Evolutionary conservation across 225 moss, liverwort and hornwort species (phyloP).

Genomic region (Neckera pumila): DNA sequence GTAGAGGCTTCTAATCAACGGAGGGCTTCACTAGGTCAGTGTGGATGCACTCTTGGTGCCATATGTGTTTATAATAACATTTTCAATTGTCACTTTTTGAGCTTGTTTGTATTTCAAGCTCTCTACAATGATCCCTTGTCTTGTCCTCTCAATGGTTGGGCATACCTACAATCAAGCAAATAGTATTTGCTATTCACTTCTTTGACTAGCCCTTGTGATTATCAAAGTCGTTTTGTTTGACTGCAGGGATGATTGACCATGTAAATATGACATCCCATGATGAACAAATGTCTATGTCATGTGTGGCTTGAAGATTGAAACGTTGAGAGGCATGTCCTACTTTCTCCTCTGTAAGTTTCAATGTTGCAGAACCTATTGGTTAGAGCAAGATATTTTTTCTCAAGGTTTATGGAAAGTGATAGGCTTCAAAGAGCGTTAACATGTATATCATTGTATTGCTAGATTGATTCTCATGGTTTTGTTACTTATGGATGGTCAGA

Average conservation of each 20-base stretch:
- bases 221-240: neutral
- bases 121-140: neutral
- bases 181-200: neutral
- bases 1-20: neutral
- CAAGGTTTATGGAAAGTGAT: neutral
- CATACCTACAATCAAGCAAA: neutral
- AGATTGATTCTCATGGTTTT: neutral
- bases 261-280: conserved; percentile 42
- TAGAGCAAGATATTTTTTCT: neutral
- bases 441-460: neutral
- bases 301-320: conserved; percentile 46
- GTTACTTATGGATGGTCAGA: conserved; percentile 5
- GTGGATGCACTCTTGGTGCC: neutral
- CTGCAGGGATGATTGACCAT: conserved; percentile 62
- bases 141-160: neutral
- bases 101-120: neutral
- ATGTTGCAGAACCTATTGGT: neutral
- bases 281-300: conserved; percentile 21
- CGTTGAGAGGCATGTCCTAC: conserved; percentile 27
- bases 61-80: neutral
- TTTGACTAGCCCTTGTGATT: neutral
- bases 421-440: neutral
- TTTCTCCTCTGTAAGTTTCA: conserved; percentile 19
- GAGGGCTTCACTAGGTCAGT: neutral
- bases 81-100: neutral